These are phyloP conservation scores for Scedosporium boydii DNA, from an alignment of 2,329 filamentous ascomycete genomes.

Conservation along the genomic window DNA sequence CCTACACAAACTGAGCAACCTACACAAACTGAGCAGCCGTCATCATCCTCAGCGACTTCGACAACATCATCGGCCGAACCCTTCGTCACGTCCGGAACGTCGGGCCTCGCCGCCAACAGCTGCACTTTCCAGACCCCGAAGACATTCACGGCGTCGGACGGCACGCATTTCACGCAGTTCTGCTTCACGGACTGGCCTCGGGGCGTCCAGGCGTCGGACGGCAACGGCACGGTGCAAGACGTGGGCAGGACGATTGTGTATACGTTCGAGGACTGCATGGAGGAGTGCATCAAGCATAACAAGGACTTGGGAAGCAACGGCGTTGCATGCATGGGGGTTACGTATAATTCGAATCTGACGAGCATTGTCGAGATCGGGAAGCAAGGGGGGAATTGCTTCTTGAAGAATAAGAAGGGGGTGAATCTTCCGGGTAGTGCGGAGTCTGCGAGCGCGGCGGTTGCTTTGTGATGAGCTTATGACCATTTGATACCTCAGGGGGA, in stretches of 20 bases:
- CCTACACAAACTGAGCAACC: neutral
- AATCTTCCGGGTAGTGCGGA: slow-evolving; percentile 3
- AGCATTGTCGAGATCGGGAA: slow-evolving; percentile 7
- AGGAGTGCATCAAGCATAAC: slow-evolving; percentile 11
- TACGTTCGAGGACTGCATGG: slow-evolving; percentile 14
- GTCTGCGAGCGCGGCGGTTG: slow-evolving; percentile 3
- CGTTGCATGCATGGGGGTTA: slow-evolving; percentile 10
- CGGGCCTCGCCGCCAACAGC: slow-evolving; percentile 10
- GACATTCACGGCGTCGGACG: slow-evolving; percentile 7
- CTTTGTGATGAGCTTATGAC: neutral
- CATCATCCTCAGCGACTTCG: neutral
- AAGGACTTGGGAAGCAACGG: neutral
- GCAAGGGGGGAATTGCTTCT: slow-evolving; percentile 12
- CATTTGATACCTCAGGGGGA: neutral
- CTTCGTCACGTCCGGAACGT: slow-evolving; percentile 9
- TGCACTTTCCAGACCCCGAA: slow-evolving; percentile 9
- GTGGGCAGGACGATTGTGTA: slow-evolving; percentile 8
- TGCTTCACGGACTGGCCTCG: slow-evolving; percentile 15
- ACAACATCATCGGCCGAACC: neutral
- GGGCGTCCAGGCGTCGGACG: slow-evolving; percentile 3
- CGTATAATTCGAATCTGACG: slow-evolving; percentile 14
- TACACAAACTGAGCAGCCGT: neutral
- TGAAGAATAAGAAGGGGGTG: slow-evolving; percentile 14
- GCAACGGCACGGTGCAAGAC: slow-evolving; percentile 11
- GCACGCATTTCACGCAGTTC: slow-evolving; percentile 8